These are phyloP conservation scores for Eutrema japonicum DNA, from an alignment of 345 rosid species.

Conservation along the genomic window DNA sequence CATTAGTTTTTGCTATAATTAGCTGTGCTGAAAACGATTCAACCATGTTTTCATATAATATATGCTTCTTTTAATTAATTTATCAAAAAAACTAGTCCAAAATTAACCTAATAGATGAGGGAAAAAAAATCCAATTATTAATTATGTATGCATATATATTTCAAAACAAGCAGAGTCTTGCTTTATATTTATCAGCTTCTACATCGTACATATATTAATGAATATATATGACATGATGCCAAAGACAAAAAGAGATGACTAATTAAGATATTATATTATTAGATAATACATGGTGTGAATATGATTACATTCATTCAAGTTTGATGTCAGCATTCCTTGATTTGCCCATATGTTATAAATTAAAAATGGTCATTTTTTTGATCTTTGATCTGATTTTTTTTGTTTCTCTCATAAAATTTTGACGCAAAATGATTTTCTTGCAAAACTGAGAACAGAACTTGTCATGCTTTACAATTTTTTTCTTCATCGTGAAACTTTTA, in stretches of 20 bases:
- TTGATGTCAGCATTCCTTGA: constrained; percentile 37
- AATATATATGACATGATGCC: constrained; percentile 16
- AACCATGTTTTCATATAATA: not conserved
- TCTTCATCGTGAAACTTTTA: constrained; percentile 28
- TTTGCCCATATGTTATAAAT: constrained; percentile 38
- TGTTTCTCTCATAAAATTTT: not conserved
- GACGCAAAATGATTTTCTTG: constrained; percentile 30
- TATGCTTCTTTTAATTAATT: not conserved
- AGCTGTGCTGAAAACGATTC: constrained; percentile 23
- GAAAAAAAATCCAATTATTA: not conserved
- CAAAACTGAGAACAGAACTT: constrained; percentile 30
- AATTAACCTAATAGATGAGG: not conserved
- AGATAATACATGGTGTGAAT: constrained; percentile 26
- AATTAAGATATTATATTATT: constrained; percentile 3
- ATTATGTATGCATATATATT: not conserved
- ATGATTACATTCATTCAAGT: constrained; percentile 33
- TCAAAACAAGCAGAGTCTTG: not conserved
- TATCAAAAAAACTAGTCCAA: constrained; percentile 8
- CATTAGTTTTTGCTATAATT: constrained; percentile 35
- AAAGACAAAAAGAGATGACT: constrained; percentile 36
- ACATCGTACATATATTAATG: constrained; percentile 24
- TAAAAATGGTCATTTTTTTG: constrained; percentile 29
- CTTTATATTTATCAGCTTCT: constrained; percentile 16
- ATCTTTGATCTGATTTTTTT: constrained; percentile 27
- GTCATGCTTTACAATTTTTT: constrained; percentile 33